These are phyloP conservation scores for Zasmidium citrigriseum DNA, from an alignment of 2,329 filamentous ascomycete species.

Conservation along the genomic window DNA sequence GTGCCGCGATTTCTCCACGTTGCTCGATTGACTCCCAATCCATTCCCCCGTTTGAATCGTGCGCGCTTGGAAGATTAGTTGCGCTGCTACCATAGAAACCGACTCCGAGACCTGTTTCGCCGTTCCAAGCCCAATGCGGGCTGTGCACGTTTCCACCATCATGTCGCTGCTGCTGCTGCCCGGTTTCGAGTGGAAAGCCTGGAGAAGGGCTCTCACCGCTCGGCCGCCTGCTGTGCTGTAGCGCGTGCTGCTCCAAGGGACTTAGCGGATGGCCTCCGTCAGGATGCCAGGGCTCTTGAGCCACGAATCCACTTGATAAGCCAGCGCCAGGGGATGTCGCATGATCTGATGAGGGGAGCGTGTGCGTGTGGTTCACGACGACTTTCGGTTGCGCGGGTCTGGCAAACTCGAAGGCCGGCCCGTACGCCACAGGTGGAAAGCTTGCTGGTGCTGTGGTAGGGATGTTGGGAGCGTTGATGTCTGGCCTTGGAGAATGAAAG, in stretches of 20 bases:
- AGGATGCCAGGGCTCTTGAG: conserved; percentile 2
- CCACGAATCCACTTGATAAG: not conserved
- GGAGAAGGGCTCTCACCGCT: not conserved
- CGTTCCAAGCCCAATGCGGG: not conserved
- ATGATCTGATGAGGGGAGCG: not conserved
- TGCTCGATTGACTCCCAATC: conserved; percentile 16
- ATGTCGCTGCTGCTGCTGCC: too few relatives aligned
- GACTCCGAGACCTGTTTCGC: not conserved
- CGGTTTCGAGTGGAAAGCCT: not conserved
- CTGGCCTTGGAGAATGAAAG: not conserved
- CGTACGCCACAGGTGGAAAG: conserved; percentile 4
- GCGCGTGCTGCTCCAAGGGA: not conserved
- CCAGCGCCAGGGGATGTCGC: not conserved
- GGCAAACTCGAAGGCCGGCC: not conserved
- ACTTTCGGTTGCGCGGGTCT: not conserved
- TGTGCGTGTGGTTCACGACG: not conserved
- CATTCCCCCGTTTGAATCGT: conserved; percentile 12
- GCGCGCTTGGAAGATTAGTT: conserved; percentile 1
- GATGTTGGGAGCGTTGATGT: not conserved
- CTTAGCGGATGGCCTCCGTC: not conserved
- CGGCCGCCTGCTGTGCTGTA: not conserved
- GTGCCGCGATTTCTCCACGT: conserved; percentile 14
- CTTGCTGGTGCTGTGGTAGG: conserved; percentile 6
- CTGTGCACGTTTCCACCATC: not conserved
- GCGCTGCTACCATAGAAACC: not conserved